Percentiles rank a stretch among this genome's conserved stretches.
phyloP scores from a whole-genome alignment of 805 yeast genomes.

The Sungouiella thailandica region DNA sequence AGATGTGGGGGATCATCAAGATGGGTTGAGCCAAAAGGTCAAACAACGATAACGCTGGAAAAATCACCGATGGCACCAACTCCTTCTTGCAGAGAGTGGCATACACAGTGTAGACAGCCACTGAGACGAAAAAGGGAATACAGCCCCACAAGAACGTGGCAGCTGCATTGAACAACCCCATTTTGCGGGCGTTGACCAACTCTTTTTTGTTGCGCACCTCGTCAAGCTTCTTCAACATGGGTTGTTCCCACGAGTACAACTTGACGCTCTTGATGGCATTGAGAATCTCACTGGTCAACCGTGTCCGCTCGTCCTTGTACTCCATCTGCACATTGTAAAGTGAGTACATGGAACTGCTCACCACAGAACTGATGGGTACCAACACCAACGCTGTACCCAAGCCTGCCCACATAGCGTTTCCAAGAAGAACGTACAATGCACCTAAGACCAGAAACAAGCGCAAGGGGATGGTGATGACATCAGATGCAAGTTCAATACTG shows the following conservation, averaged over 20 bases:
- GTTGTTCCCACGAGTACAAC: conserved; percentile 65
- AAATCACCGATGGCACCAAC: conserved; percentile 32
- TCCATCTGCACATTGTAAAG: conserved; percentile 55
- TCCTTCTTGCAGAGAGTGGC: conserved; percentile 19
- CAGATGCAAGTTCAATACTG: conserved; percentile 48
- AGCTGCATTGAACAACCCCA: conserved; percentile 34
- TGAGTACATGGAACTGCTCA: conserved; percentile 40
- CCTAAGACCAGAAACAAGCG: conserved; percentile 48
- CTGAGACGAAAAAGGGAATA: conserved; percentile 33
- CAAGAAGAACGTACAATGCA: conserved; percentile 53
- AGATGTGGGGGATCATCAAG: conserved; percentile 26
- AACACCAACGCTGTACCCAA: conserved; percentile 46
- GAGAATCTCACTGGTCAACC: conserved; percentile 54
- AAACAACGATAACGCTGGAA: conserved; percentile 38
- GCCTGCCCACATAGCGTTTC: conserved; percentile 57
- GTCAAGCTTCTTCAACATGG: conserved; percentile 49
- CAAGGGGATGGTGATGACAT: conserved; percentile 45
- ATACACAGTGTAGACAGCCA: conserved; percentile 28
- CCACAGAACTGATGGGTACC: conserved; percentile 51
- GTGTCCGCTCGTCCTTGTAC: conserved; percentile 56
- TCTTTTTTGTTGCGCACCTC: conserved; percentile 57
- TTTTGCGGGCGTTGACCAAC: conserved; percentile 44
- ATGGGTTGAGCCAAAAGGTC: conserved; percentile 33
- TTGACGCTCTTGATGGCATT: conserved; percentile 60
- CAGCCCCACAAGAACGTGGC: conserved; percentile 33